Evolutionary conservation across 192 early-diverging fungal genomes (phyloP).

Genomic region (Linnemannia elongata): DNA sequence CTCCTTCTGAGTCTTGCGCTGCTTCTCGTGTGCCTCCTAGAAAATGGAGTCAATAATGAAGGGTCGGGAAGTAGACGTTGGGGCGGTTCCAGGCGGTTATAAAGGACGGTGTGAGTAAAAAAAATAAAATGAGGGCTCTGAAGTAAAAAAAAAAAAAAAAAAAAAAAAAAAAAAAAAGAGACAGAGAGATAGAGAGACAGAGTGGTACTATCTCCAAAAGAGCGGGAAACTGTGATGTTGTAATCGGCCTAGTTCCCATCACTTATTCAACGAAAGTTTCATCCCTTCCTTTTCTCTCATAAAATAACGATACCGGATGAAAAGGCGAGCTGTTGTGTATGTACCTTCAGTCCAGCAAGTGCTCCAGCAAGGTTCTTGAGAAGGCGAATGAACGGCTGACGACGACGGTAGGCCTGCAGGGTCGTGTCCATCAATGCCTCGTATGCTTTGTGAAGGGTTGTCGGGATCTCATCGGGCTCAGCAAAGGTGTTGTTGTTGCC

Average conservation of each 20-base stretch:
- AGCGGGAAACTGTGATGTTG: not conserved
- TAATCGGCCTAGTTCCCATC: not conserved
- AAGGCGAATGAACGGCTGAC: slow-evolving; percentile 29
- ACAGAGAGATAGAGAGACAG: not conserved
- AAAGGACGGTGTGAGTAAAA: not conserved
- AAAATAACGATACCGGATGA: not conserved
- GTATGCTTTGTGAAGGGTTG: slow-evolving; percentile 45
- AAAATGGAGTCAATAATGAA: not conserved
- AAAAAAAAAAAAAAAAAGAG: not conserved
- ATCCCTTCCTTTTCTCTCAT: not conserved
- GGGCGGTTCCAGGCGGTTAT: not conserved
- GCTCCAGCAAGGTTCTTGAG: slow-evolving; percentile 26
- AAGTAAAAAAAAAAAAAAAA: slow-evolving; percentile 5
- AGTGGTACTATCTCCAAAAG: not conserved
- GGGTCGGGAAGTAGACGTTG: not conserved
- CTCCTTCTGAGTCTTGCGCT: slow-evolving; percentile 47
- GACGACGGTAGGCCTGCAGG: slow-evolving; percentile 9
- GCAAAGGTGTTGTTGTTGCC: not conserved
- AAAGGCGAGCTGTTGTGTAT: not conserved
- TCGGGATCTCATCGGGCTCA: slow-evolving; percentile 55
- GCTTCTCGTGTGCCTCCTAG: slow-evolving; percentile 50
- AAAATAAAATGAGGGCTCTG: not conserved
- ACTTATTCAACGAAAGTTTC: not conserved
- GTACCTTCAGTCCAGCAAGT: slow-evolving; percentile 38
- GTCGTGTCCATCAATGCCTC: slow-evolving; percentile 32